Conservation (phyloP, 208 protist species). For the Trypanosoma lewisi region DNA sequence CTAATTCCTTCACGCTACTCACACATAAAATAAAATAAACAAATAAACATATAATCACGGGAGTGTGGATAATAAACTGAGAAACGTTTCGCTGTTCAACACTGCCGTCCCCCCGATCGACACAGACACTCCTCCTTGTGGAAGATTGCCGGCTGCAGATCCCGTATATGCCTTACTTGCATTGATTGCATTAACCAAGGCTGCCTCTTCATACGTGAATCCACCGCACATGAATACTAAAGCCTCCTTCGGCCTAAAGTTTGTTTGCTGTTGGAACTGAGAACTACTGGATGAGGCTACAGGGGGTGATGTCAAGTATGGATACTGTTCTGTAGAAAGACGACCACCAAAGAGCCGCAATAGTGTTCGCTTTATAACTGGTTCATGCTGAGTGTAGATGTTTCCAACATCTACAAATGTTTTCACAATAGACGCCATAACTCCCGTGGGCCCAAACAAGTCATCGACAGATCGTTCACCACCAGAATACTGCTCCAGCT, state of each 20-base stretch:
- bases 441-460: constrained; percentile 85
- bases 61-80: constrained; percentile 38
- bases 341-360: constrained; percentile 63
- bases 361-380: constrained; percentile 85
- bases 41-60: too few relatives aligned
- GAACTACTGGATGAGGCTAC: constrained; percentile 16
- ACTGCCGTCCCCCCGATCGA: constrained; percentile 54
- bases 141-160: constrained; percentile 36
- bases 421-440: constrained; percentile 81
- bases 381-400: constrained; percentile 97
- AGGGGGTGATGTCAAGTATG: constrained; percentile 41
- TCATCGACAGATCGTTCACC: constrained; percentile 60
- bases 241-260: constrained; percentile 55
- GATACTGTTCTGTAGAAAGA: constrained; percentile 47
- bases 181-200: constrained; percentile 74
- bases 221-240: constrained; percentile 87
- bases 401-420: constrained; percentile 91
- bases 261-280: constrained; percentile 9
- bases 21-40: too few relatives aligned
- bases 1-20: too few relatives aligned
- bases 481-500: constrained; percentile 57
- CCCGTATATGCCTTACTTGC: constrained; percentile 55
- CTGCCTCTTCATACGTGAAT: constrained; percentile 81
- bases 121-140: constrained; percentile 29
- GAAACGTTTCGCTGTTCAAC: constrained; percentile 61